Evolutionary conservation across 495 filamentous ascomycete genomes (phyloP), one percentile per base, ranked within the genome.

Genomic region (Gamarada debralockiae): DNA sequence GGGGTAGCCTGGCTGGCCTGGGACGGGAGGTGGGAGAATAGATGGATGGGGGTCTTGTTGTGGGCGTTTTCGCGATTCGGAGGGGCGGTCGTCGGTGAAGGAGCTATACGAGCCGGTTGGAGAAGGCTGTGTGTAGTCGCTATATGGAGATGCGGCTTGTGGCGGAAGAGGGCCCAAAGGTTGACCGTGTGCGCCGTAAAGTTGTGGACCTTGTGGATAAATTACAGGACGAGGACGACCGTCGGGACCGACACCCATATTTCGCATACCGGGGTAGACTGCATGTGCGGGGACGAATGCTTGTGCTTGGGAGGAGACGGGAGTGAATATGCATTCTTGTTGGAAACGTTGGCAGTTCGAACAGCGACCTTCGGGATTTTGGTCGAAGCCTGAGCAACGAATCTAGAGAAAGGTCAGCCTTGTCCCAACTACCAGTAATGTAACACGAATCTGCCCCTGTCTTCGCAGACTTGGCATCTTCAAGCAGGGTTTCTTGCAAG

Each of bases 251-350:
- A 65, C 66, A 50, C 69, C 74, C 45, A 67, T 65, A 56, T 77
- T 76, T 42, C 77, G 73, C 65, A 85, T 63, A 60, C 82, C 73
- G 25, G 83, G 82, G 53, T 84, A 86, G 44, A 79, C 82, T 18
- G 85, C 79, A 62, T 90, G 88, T 20, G 86, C 87, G 6, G 87
- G 87, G 24, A 91, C 87, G 64, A 92, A 91, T 8, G 87, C 88
- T 66, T 90, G 88, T 22, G 87, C 80, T 66, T 92, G 88, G 2
- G 87, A 86, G 7, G 85, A 89, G 21, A 92, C 87, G 0, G 87
- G 87, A 3, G 86, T 91, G 71, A 92, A 92, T 70, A 92, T 82
- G 70, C 87, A 92, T 65, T 90, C 86, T 67, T 91, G 88, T 51
- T 86, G 84, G 69, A 92, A 92, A 39, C 87, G 79, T 48, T 83